Base-by-base conservation (phyloP, 129 eudicot genomes). In the Helianthus tuberosus region DNA sequence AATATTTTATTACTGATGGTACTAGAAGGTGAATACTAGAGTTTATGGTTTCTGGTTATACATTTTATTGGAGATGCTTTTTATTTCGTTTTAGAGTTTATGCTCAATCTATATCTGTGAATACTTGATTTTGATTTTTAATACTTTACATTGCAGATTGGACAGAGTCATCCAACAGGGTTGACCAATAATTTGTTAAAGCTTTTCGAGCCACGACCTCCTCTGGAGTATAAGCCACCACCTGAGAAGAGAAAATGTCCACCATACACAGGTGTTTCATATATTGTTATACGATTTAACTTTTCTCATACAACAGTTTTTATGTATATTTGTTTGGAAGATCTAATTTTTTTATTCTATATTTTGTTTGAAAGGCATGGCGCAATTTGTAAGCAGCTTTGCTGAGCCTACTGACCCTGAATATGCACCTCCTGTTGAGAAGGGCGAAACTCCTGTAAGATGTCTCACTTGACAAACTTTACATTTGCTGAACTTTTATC, bases 141-240 rank as follows among this genome's bases (percentile, higher is more conserved):
- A n/a, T 17, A 13, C 11, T 41, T 64, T n/a, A 11, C 15, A 13
- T 13, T 79, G 76, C 90, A 95, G 99, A 95, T 95, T 76, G 99
- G 97, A 60, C 96, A 89, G 84, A 85, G 95, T 76, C 99, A 95
- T 84, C 97, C 99, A 29, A 95, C 99, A n/a, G 99, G 99, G 35
- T 75, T 95, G 54, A 95, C 99, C 3, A 68, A 86, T 57, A 87
- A 87, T 74, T 84, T 95, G 52, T 84, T 91, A 75, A 95, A 91
- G 80, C 89, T 95, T 11, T 95, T 95, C 39, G 99, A 95, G 88
- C 90, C 99, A 41, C 87, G 97, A 3, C 94, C 99, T 14, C 99
- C 97, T 15, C 69, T 95, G 80, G 99, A 95, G 73, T 95, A 68
- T 74, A 95, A 95, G 71, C 99, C 91, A 44, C 99, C 97, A 12